phyloP scores from a whole-genome alignment of 192 early-diverging fungal species.

The Mortierella antarctica region DNA sequence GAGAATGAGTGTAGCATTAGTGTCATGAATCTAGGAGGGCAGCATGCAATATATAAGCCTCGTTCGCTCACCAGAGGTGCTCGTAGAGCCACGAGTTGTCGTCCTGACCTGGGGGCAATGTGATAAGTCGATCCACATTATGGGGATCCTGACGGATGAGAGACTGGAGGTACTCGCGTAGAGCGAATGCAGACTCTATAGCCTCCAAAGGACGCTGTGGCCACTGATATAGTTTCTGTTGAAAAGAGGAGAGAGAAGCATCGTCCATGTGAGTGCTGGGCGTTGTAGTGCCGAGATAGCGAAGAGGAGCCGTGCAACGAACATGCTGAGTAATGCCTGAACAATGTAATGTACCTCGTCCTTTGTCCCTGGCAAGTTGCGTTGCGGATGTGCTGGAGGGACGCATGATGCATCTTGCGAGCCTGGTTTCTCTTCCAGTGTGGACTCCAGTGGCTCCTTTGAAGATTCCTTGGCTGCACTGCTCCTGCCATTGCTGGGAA shows the following conservation, averaged over 20 bases:
- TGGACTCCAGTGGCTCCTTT: too few relatives aligned
- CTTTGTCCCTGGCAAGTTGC: conserved; percentile 48
- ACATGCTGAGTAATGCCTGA: neutral
- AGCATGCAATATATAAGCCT: neutral
- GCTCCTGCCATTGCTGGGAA: conserved; percentile 16
- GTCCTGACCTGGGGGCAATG: conserved; percentile 72
- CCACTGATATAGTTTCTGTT: conserved; percentile 61
- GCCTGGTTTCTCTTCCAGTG: neutral
- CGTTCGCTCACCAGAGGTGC: conserved; percentile 75
- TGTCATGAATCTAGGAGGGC: neutral
- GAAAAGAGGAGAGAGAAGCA: neutral
- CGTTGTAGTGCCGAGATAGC: neutral
- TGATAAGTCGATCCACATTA: conserved; percentile 69
- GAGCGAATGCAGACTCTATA: conserved; percentile 76
- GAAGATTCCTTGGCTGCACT: conserved; percentile 3
- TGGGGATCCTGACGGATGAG: conserved; percentile 73
- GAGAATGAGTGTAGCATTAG: neutral
- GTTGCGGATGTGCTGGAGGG: conserved; percentile 1
- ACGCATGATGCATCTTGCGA: neutral
- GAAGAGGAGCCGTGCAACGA: neutral
- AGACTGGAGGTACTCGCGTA: conserved; percentile 84
- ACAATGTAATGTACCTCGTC: conserved; percentile 26
- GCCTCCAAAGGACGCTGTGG: conserved; percentile 64
- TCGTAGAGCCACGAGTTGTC: conserved; percentile 86
- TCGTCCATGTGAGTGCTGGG: too few relatives aligned